Percentiles rank a stretch among this genome's conserved stretches.
Evolutionary conservation across 2,329 filamentous ascomycete genomes (phyloP).

Genomic region (Iodosphaeria phyllophila): DNA sequence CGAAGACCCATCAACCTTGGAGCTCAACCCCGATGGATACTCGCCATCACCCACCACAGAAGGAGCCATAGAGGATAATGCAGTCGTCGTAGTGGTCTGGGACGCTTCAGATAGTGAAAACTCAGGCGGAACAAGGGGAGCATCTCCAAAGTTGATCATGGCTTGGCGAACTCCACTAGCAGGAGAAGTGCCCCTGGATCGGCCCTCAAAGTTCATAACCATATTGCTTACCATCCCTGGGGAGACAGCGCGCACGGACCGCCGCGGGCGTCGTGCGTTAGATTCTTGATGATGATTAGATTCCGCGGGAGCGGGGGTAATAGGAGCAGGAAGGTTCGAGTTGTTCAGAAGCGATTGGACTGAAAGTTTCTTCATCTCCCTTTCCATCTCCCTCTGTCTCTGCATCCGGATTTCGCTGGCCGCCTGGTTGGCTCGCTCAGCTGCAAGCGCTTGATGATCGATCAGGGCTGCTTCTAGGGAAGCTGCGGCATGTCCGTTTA

Average conservation of each 20-base stretch:
- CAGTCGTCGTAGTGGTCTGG: not conserved
- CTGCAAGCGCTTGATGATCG: conserved; percentile 5
- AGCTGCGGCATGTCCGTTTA: conserved; percentile 9
- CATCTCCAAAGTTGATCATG: conserved; percentile 3
- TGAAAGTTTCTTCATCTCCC: too few relatives aligned
- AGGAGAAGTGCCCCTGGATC: too few relatives aligned
- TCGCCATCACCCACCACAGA: not conserved
- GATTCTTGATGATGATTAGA: too few relatives aligned
- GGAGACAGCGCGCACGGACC: too few relatives aligned
- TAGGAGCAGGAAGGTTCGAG: too few relatives aligned
- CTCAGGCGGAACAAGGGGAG: conserved; percentile 1
- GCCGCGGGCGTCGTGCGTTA: too few relatives aligned
- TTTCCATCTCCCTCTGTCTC: not conserved
- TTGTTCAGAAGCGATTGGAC: too few relatives aligned
- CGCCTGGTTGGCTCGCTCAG: conserved; percentile 1
- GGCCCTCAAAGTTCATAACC: too few relatives aligned
- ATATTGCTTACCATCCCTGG: too few relatives aligned
- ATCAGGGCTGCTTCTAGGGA: conserved; percentile 15
- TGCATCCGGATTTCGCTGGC: conserved; percentile 1
- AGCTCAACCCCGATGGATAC: too few relatives aligned
- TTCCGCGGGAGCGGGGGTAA: too few relatives aligned
- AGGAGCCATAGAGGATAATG: conserved; percentile 1
- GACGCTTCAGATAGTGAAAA: not conserved
- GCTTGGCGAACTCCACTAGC: conserved; percentile 6
- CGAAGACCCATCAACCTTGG: conserved; percentile 1